phyloP scores from a whole-genome alignment of 331 rosid genomes.

The Telfairia occidentalis region DNA sequence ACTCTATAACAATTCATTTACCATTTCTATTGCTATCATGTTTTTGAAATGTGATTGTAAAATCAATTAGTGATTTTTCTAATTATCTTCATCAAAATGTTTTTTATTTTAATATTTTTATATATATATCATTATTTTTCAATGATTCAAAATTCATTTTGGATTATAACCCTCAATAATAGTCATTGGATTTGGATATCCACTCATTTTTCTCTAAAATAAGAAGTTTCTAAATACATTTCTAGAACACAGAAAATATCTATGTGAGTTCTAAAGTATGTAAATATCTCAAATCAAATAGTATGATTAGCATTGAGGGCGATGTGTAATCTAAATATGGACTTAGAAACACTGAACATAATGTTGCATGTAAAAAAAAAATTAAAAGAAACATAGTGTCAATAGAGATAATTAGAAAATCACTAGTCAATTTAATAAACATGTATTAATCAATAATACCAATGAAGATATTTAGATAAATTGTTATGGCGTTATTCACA shows the following conservation, averaged over 20 bases:
- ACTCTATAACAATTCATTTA: not conserved
- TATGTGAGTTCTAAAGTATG: not conserved
- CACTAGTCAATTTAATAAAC: not conserved
- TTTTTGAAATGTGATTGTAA: not conserved
- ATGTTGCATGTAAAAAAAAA: not conserved
- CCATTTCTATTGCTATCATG: not conserved
- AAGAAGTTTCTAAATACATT: no score
- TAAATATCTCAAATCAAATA: not conserved
- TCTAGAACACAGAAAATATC: not conserved
- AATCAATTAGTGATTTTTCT: not conserved
- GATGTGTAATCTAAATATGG: not conserved
- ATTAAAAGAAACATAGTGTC: not conserved
- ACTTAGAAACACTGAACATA: not conserved
- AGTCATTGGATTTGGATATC: not conserved
- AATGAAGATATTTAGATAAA: not conserved
- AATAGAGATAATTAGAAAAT: not conserved
- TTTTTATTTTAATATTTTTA: no score
- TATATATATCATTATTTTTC: not conserved
- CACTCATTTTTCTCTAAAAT: not conserved
- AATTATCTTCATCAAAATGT: not conserved
- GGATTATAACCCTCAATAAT: not conserved
- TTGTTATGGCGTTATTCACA: not conserved
- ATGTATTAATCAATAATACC: not conserved
- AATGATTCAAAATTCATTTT: not conserved
- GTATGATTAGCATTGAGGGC: not conserved